Conservation (phyloP, 306 rosid genomes). For the Citrullus colocynthis region DNA sequence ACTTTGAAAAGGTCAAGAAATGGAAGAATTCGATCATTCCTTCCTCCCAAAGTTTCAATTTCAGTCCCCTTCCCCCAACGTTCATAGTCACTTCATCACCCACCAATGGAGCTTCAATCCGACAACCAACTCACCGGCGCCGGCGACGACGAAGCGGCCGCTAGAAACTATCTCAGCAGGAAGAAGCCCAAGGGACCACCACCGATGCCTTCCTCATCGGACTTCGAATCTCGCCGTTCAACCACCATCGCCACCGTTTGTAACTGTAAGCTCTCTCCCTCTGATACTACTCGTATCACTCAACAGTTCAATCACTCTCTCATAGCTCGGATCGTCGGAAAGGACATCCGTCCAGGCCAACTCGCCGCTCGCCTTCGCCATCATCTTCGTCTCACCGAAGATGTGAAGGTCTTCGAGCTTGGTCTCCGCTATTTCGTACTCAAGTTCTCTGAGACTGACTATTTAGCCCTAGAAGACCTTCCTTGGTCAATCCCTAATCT, state of each 20-base stretch:
- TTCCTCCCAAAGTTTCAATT: not conserved
- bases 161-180: not conserved
- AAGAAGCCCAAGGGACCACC: not conserved
- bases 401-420: not conserved
- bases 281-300: not conserved
- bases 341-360: not conserved
- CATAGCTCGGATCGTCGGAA: not conserved
- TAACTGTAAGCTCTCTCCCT: not conserved
- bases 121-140: not conserved
- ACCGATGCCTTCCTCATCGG: not conserved
- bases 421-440: not conserved
- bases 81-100: not conserved
- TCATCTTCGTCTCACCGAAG: not conserved
- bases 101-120: not conserved
- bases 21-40: not conserved
- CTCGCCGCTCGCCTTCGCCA: not conserved
- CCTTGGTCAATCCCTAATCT: not conserved
- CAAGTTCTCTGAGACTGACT: not conserved
- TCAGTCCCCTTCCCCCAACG: not conserved
- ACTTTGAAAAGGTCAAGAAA: not conserved
- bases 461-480: not conserved
- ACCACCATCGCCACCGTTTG: not conserved
- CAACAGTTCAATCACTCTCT: not conserved
- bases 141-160: not conserved
- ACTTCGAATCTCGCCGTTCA: not conserved